Percentiles rank a stretch among this genome's conserved stretches.
Conservation (phyloP, 2,329 filamentous ascomycete genomes). For the Diaporthe sp. region DNA sequence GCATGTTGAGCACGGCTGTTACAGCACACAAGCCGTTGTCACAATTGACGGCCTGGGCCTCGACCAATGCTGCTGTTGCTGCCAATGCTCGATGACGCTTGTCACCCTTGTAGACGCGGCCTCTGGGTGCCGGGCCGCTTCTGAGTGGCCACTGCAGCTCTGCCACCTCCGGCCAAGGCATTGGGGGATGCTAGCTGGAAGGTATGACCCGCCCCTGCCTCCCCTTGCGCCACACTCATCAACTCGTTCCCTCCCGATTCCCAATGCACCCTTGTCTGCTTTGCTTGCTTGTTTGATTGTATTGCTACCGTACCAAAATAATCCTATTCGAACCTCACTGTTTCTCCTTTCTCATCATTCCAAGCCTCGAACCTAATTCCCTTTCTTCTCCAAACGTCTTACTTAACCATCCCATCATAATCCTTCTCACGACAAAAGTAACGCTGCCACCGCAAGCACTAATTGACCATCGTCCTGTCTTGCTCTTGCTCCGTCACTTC, state of each 20-base stretch:
- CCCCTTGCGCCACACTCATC: conserved; percentile 19
- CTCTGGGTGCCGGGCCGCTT: neutral
- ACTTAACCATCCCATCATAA: neutral
- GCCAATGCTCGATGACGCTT: conserved; percentile 19
- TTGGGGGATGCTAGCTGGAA: conserved; percentile 19
- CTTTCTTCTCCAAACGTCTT: neutral
- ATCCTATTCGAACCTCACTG: neutral
- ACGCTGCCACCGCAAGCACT: neutral
- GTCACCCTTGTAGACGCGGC: conserved; percentile 16
- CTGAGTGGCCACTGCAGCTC: conserved; percentile 1
- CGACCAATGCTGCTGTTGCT: conserved; percentile 5
- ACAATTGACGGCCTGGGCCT: neutral
- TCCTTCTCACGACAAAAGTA: neutral
- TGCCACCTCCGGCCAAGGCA: conserved; percentile 11
- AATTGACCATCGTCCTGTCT: neutral
- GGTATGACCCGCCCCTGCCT: conserved; percentile 26
- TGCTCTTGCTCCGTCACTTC: neutral
- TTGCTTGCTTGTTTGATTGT: conserved; percentile 19
- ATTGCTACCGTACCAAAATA: conserved; percentile 4
- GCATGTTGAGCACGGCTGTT: conserved; percentile 4
- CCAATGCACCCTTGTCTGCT: neutral
- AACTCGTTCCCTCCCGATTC: conserved; percentile 6
- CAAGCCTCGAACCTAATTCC: conserved; percentile 1
- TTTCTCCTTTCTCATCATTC: conserved; percentile 2
- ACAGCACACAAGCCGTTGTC: conserved; percentile 1